Percentiles rank a stretch among this genome's conserved stretches.
Conservation (phyloP, 192 early-diverging fungal genomes). For the Backusella circina region DNA sequence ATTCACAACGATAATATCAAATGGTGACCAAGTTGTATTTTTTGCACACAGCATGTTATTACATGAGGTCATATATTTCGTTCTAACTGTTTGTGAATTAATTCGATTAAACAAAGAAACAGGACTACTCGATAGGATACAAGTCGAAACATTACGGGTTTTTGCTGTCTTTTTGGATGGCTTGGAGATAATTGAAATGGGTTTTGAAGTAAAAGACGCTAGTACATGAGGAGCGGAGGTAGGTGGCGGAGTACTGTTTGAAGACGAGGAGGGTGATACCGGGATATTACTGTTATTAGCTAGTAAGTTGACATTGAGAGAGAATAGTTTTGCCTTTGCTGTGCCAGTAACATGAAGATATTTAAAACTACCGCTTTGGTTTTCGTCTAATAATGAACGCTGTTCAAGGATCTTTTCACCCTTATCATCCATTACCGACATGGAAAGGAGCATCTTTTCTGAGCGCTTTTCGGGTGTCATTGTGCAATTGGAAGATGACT, state of each 20-base stretch:
- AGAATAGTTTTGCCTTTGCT: constrained; percentile 76
- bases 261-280: background rate
- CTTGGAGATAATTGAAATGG: constrained; percentile 88
- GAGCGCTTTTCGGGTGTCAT: constrained; percentile 11
- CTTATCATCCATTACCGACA: constrained; percentile 53
- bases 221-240: background rate
- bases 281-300: background rate
- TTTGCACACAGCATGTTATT: constrained; percentile 54
- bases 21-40: constrained; percentile 58
- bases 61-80: constrained; percentile 77
- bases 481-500: constrained; percentile 24
- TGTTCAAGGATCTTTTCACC: constrained; percentile 21
- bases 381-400: constrained; percentile 49
- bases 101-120: constrained; percentile 91
- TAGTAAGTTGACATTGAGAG: constrained; percentile 57
- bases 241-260: background rate
- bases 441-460: constrained; percentile 47
- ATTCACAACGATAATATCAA: constrained; percentile 47
- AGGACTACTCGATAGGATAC: constrained; percentile 72
- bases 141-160: constrained; percentile 70
- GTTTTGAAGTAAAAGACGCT: constrained; percentile 65
- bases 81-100: constrained; percentile 86
- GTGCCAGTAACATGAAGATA: constrained; percentile 78
- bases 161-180: constrained; percentile 90
- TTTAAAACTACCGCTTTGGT: constrained; percentile 61